Percentiles rank a stretch among this genome's conserved stretches.
Conservation (phyloP, 768 basidiomycete species). For the Xerocomellus chrysenteron region DNA sequence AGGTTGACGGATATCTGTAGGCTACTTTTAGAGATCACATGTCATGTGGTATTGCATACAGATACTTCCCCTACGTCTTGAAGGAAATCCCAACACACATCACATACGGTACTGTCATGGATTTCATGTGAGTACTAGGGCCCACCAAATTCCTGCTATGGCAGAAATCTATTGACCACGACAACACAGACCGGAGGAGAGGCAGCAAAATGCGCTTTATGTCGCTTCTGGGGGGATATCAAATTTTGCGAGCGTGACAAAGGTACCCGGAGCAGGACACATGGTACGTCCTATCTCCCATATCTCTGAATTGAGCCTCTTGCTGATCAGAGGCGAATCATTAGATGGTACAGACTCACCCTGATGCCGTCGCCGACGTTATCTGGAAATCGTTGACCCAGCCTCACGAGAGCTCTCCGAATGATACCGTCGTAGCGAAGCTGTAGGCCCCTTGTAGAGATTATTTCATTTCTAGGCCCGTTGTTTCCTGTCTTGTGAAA, state of each 20-base stretch:
- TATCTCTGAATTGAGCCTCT: no score
- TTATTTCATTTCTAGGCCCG: no score
- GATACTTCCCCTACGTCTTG: background rate
- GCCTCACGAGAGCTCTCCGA: no score
- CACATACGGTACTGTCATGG: background rate
- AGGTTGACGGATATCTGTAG: no score
- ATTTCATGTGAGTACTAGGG: background rate
- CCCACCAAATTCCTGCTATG: background rate
- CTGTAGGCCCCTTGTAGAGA: no score
- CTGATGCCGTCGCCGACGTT: background rate
- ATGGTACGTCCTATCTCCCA: background rate
- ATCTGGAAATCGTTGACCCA: background rate
- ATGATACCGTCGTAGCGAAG: no score
- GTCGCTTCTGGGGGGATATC: background rate
- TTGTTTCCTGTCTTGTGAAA: no score
- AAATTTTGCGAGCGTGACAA: constrained; percentile 1
- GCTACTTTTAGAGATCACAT: background rate
- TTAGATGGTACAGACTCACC: background rate
- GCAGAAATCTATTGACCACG: background rate
- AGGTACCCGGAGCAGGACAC: background rate
- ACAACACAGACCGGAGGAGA: background rate
- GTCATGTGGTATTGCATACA: no score
- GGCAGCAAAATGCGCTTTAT: background rate
- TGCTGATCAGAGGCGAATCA: background rate
- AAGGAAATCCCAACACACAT: constrained; percentile 2